These are phyloP conservation scores for Apiospora sp. DNA, from an alignment of 2,329 filamentous ascomycete genomes.

Conservation along the genomic window DNA sequence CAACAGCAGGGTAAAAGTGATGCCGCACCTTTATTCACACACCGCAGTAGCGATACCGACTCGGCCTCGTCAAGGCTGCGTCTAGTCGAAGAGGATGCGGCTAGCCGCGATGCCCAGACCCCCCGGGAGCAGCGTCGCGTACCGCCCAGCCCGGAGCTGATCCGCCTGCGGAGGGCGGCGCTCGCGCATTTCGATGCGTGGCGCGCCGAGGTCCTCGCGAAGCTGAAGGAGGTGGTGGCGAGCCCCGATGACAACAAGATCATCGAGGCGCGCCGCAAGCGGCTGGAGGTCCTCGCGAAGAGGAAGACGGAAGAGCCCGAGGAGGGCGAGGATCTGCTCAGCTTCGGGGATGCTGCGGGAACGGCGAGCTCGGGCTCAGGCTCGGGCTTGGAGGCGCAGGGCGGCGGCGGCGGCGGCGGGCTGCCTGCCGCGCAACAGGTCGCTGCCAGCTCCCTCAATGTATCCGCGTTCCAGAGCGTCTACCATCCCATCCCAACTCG, in stretches of 20 bases:
- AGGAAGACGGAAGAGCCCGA: constrained; percentile 45
- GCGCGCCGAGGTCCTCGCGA: constrained; percentile 73
- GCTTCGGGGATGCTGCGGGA: constrained; percentile 44
- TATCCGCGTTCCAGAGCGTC: constrained; percentile 52
- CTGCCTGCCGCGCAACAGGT: constrained; percentile 40
- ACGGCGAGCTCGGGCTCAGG: constrained; percentile 4
- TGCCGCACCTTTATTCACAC: constrained; percentile 32
- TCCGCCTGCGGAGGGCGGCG: constrained; percentile 58
- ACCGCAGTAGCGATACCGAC: constrained; percentile 29
- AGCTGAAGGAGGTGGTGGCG: constrained; percentile 73
- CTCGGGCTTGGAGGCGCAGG: constrained; percentile 6
- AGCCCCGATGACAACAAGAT: constrained; percentile 57
- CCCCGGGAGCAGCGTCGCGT: constrained; percentile 2
- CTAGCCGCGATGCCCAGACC: neutral
- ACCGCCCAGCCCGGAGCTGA: constrained; percentile 41
- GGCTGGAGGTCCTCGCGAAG: constrained; percentile 52
- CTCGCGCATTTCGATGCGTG: constrained; percentile 79
- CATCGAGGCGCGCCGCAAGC: constrained; percentile 54
- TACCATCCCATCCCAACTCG: constrained; percentile 63
- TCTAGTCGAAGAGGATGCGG: neutral
- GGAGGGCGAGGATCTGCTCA: constrained; percentile 51
- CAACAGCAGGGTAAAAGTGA: neutral
- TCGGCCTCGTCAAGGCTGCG: constrained; percentile 22
- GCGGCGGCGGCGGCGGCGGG: neutral
- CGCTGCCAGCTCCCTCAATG: neutral